Base-by-base conservation (phyloP, 441 rosid species). In the Monsonia emarginata region DNA sequence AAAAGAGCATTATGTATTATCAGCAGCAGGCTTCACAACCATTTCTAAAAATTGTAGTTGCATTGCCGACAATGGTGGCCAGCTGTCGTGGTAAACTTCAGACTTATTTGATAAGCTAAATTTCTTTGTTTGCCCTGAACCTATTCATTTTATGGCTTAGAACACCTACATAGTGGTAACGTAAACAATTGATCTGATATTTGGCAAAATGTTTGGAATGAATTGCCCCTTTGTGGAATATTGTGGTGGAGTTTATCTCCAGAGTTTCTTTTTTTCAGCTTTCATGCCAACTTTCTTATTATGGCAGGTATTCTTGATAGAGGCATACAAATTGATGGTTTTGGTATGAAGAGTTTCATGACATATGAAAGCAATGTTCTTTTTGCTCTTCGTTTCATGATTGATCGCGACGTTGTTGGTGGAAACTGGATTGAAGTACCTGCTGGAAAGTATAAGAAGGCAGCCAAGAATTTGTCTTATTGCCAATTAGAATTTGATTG, bases 341-440 rank as follows among this genome's bases (percentile, higher is more conserved):
- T 94, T 63, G 99, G 99, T 71, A 84, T 76, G 82, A 91, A 78
- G 86, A 84, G 91, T 84, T 94, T 94, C 79, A 79, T 86, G 84
- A 94, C 99, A 68, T 94, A 81, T 54, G 99, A 94, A 81, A 94
- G 97, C 92, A 91, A 91, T 80, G 85, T 94, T 61, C 88, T 89
- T 63, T 94, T 91, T 60, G 91, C 91, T 48, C 97, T 94, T 31
- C 99, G 99, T 75, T 94, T 91, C 86, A 94, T 94, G 99, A 83
- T 91, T 70, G 99, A 94, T 69, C 79, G 94, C 71, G 74, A 85
- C 64, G 65, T 94, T 65, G 96, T 91, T 65, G 99, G 99, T 69
- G 99, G 99, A 58, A 94, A 94, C 66, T 94, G 99, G 99, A 91
- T 94, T 69, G 95, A 94, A 86, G 81, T 89, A 32, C 89, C 96